These are phyloP conservation scores for Dryas integrifolia DNA, from an alignment of 331 rosid species.

Conservation along the genomic window DNA sequence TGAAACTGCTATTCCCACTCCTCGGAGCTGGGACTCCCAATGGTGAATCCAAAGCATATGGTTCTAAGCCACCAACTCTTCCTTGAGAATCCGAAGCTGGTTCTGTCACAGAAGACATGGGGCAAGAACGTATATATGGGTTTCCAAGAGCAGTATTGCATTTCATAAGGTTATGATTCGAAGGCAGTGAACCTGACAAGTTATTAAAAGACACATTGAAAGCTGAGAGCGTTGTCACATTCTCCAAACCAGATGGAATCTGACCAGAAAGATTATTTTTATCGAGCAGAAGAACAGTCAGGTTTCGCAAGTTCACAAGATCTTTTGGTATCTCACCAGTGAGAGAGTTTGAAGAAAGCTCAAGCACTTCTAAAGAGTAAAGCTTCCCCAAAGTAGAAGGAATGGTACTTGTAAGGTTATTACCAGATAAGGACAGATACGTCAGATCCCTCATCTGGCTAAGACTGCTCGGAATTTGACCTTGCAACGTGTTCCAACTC, in stretches of 20 bases:
- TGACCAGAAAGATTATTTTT: conserved; percentile 75
- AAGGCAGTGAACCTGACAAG: conserved; percentile 78
- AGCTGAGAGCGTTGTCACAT: conserved; percentile 52
- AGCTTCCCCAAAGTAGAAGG: conserved; percentile 68
- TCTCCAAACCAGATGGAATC: conserved; percentile 76
- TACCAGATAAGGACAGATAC: conserved; percentile 66
- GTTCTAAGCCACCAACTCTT: conserved; percentile 28
- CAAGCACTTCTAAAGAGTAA: conserved; percentile 57
- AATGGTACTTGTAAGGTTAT: conserved; percentile 56
- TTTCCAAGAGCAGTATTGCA: conserved; percentile 82
- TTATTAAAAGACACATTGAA: conserved; percentile 89
- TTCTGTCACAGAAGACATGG: conserved; percentile 32
- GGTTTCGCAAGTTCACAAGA: conserved; percentile 53
- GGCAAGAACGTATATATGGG: conserved; percentile 59
- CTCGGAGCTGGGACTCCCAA: conserved; percentile 26
- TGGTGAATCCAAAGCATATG: conserved; percentile 38
- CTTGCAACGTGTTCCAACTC: conserved; percentile 63
- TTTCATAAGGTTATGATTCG: conserved; percentile 50
- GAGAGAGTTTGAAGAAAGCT: conserved; percentile 69
- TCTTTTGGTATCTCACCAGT: conserved; percentile 72
- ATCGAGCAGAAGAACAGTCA: conserved; percentile 63
- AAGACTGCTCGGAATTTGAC: conserved; percentile 57
- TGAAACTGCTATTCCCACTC: conserved; percentile 39
- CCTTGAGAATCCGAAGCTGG: conserved; percentile 56
- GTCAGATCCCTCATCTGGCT: conserved; percentile 52